Conservation (phyloP, 2,329 filamentous ascomycete species). For the Exophiala sp. region DNA sequence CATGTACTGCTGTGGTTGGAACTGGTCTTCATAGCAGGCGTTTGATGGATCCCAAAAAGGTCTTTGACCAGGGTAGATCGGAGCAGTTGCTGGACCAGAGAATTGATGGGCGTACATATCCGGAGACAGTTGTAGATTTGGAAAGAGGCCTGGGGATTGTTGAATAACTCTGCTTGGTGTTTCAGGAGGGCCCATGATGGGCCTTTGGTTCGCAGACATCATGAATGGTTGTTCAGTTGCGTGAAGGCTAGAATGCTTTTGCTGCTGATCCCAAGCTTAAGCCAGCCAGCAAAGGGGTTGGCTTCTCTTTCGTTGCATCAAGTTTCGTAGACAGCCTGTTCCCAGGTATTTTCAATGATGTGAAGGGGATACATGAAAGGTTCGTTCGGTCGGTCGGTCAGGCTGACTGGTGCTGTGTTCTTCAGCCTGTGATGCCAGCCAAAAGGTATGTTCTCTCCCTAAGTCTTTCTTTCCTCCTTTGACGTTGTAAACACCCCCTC, state of each 20-base stretch:
- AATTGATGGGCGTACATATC: constrained; percentile 49
- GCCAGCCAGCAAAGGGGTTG: background rate
- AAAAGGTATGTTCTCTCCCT: background rate
- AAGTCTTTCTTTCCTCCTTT: background rate
- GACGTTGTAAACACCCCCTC: background rate
- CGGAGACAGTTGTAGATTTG: constrained; percentile 52
- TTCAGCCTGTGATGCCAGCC: background rate
- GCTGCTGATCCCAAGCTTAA: background rate
- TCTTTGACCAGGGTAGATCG: constrained; percentile 50
- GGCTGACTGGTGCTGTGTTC: background rate
- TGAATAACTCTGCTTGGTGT: constrained; percentile 41
- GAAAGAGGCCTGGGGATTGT: constrained; percentile 45
- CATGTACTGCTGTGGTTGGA: constrained; percentile 22
- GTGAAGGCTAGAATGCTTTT: background rate
- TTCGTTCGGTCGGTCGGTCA: background rate
- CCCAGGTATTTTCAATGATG: background rate
- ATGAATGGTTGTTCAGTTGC: background rate
- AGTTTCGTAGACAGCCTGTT: background rate
- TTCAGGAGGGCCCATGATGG: constrained; percentile 38
- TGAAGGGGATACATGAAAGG: background rate
- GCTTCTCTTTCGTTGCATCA: background rate
- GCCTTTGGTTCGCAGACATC: constrained; percentile 24
- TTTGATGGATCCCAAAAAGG: constrained; percentile 44
- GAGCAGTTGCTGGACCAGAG: constrained; percentile 50
- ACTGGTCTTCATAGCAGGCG: constrained; percentile 16